A percentile compares a stretch with the other conserved stretches of the same genome.
phyloP scores from a whole-genome alignment of 2,329 filamentous ascomycete genomes.

The Cladosporium phlei region DNA sequence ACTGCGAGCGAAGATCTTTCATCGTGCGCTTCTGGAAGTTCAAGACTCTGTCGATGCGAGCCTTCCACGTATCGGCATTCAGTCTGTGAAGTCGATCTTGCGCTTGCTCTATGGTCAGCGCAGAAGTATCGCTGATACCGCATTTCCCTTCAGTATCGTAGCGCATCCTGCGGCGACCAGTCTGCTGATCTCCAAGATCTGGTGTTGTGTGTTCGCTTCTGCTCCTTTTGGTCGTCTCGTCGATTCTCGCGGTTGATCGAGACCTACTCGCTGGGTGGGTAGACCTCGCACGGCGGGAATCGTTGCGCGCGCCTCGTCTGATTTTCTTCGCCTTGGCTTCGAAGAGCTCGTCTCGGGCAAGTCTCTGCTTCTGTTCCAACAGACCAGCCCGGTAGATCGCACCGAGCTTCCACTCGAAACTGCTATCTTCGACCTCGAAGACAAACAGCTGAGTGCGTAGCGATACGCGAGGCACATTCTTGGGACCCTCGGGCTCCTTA shows the following conservation, averaged over 20 bases:
- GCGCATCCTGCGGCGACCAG: slow-evolving; percentile 40
- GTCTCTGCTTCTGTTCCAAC: slow-evolving; percentile 81
- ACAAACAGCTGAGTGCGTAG: slow-evolving; percentile 75
- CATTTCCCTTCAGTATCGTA: slow-evolving; percentile 79
- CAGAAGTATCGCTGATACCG: slow-evolving; percentile 66
- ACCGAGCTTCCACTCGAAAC: slow-evolving; percentile 95
- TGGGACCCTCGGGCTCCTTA: slow-evolving; percentile 80
- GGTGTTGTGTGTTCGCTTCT: slow-evolving; percentile 20
- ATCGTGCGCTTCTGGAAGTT: slow-evolving; percentile 66
- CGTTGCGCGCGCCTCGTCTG: slow-evolving; percentile 35
- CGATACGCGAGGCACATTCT: slow-evolving; percentile 79
- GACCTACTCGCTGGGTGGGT: slow-evolving; percentile 42
- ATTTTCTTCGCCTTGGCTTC: slow-evolving; percentile 80
- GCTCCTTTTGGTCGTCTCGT: slow-evolving; percentile 15
- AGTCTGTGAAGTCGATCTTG: slow-evolving; percentile 68
- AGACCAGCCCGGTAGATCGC: slow-evolving; percentile 88
- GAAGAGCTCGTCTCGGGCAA: slow-evolving; percentile 88
- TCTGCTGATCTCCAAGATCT: slow-evolving; percentile 22
- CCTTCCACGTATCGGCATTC: slow-evolving; percentile 89
- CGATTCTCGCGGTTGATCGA: slow-evolving; percentile 25
- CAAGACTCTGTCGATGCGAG: slow-evolving; percentile 75
- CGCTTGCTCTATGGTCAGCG: slow-evolving; percentile 71
- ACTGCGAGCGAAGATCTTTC: slow-evolving; percentile 70
- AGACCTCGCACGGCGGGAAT: slow-evolving; percentile 52
- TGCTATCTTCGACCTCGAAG: slow-evolving; percentile 91